Conservation (phyloP, 139 green algal species). For the Monoraphidium neglectum region DNA sequence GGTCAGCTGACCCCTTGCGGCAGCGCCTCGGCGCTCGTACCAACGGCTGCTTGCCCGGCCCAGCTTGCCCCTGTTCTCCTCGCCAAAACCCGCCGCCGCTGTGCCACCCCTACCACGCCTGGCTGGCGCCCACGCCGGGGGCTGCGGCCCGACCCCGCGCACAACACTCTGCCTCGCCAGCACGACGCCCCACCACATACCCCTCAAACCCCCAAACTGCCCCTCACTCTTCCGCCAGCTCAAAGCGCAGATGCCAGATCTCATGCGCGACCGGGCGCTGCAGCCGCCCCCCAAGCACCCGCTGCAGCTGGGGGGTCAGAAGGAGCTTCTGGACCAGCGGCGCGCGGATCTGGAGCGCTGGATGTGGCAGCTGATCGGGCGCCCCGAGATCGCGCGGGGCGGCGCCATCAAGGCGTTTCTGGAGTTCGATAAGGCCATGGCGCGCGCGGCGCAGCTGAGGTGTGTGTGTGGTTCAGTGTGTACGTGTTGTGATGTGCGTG, state of each 20-base stretch:
- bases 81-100: no score
- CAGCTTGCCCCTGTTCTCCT: no score
- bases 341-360: constrained; percentile 72
- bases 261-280: constrained; percentile 34
- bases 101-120: neutral
- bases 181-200: no score
- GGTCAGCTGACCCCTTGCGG: no score
- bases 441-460: constrained; percentile 41
- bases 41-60: no score
- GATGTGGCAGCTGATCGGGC: constrained; percentile 69
- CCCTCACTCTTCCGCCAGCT: constrained; percentile 52
- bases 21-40: no score
- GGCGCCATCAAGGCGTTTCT: constrained; percentile 65
- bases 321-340: constrained; percentile 67
- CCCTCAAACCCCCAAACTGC: neutral
- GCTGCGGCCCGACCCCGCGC: no score
- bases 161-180: no score
- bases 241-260: constrained; percentile 40
- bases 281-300: constrained; percentile 53
- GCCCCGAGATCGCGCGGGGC: constrained; percentile 51
- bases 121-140: neutral
- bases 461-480: neutral
- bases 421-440: constrained; percentile 65
- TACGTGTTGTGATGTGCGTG: neutral
- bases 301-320: constrained; percentile 34